Conservation (phyloP, 2,329 filamentous ascomycete species). For the Torrubiellomyces zombiae region DNA sequence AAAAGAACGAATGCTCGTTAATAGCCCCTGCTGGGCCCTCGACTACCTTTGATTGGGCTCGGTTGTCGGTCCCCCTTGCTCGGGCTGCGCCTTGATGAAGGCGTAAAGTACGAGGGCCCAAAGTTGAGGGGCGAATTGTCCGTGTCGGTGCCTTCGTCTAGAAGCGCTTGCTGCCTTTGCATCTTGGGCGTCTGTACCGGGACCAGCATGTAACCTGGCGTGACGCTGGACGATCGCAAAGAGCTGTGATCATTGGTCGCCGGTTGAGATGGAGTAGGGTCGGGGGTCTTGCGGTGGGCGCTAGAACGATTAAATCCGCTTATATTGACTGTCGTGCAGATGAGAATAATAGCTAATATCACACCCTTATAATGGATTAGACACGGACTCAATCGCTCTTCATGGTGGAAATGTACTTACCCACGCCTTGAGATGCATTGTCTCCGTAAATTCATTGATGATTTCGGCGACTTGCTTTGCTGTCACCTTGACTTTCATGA, state of each 20-base stretch:
- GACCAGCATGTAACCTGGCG: constrained; percentile 31
- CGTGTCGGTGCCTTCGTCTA: constrained; percentile 32
- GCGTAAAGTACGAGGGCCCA: constrained; percentile 27
- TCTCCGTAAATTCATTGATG: constrained; percentile 83
- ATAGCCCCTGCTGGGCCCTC: constrained; percentile 21
- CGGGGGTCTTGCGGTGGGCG: constrained; percentile 1
- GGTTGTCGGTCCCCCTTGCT: constrained; percentile 30
- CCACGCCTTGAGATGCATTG: constrained; percentile 68
- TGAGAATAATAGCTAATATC: constrained; percentile 30
- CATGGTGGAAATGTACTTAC: constrained; percentile 24
- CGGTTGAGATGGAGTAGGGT: constrained; percentile 4
- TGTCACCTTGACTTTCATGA: constrained; percentile 65
- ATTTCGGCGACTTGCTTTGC: constrained; percentile 84
- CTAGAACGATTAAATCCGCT: constrained; percentile 20
- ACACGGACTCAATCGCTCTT: too few species aligned
- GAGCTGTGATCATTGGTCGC: constrained; percentile 6
- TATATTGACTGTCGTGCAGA: constrained; percentile 34
- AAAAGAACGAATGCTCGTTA: too few species aligned
- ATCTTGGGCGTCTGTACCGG: constrained; percentile 31
- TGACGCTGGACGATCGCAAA: constrained; percentile 12
- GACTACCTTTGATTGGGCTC: constrained; percentile 29
- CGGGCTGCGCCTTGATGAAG: constrained; percentile 28
- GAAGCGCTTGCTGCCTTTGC: constrained; percentile 23
- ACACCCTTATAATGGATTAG: constrained; percentile 23
- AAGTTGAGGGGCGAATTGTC: constrained; percentile 30